Evolutionary conservation across 305 asterid species (phyloP), one percentile per base, ranked within the genome.

Genomic region (Withania somnifera): DNA sequence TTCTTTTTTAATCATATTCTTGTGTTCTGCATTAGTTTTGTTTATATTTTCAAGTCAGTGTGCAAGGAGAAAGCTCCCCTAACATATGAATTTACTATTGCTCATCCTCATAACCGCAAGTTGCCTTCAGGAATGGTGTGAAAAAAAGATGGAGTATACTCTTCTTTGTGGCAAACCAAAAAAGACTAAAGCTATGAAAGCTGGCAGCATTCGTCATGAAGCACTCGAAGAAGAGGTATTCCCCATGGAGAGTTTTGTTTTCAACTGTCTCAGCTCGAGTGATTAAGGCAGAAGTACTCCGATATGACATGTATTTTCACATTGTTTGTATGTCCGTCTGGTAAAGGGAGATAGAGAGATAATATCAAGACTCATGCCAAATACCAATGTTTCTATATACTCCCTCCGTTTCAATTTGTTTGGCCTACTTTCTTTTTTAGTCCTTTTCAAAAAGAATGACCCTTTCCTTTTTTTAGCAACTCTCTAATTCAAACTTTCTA

Each of bases 121-220:
- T 75, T 75, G 47, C 45, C 47, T 86, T 26, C 84, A 95, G 98
- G 98, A 95, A 87, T 95, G 98, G 98, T 95, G 98, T 86, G 98
- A 93, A 86, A 93, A 95, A 71, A 92, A 91, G 79, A 92, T 86
- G 88, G 98, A 92, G 84, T 92, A 86, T 83, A 80, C 75, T 66
- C 89, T 95, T 58, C 83, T 79, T 68, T 42, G 82, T 30, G 97
- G 97, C 30, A 92, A 79, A 87, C 93, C 89, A 17, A 83, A 89
- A 81, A 85, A 69, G 81, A 91, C 88, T 75, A 86, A 91, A 88
- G 97, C 98, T 82, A 95, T 95, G 98, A 83, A 87, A 90, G 93
- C 89, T 64, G 98, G 98, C 22, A 84, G 81, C 82, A 95, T 90
- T 56, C 96, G 98, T 40, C 98, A 95, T 82, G 83, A 82, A n/a